A percentile compares a stretch with the other conserved stretches of the same genome.
These are phyloP conservation scores for Acrocalymma vagum DNA, from an alignment of 2,329 filamentous ascomycete species.

Conservation along the genomic window DNA sequence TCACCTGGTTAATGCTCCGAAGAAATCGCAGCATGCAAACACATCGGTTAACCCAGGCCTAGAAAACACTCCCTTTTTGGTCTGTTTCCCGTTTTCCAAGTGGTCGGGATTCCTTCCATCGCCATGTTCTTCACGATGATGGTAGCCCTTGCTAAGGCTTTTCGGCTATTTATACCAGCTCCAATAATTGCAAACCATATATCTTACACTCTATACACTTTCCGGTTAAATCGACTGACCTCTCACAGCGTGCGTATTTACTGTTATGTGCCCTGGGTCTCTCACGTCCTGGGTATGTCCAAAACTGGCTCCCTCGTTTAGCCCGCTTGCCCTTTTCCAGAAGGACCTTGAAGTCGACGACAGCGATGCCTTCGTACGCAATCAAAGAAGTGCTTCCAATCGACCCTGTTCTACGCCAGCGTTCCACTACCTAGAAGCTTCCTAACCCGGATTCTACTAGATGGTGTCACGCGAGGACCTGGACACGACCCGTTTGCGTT, in stretches of 20 bases:
- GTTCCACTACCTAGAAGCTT: slow-evolving; percentile 18
- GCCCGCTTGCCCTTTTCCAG: slow-evolving; percentile 21
- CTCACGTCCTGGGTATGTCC: no score
- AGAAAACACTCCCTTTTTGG: no score
- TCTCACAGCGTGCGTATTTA: slow-evolving; percentile 25
- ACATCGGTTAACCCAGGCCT: no score
- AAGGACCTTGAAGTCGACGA: no score
- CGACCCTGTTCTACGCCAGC: slow-evolving; percentile 13
- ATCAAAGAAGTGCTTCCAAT: slow-evolving; percentile 25
- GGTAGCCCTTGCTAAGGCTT: no score
- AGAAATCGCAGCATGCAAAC: no score
- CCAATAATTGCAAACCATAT: slow-evolving; percentile 30
- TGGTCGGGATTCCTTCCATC: no score
- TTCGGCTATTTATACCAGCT: slow-evolving; percentile 32
- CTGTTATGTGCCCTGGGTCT: slow-evolving; percentile 19
- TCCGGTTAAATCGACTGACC: slow-evolving; percentile 39
- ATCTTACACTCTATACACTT: slow-evolving; percentile 33
- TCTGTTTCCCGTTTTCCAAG: no score
- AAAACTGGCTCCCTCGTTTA: no score
- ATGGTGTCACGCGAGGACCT: slow-evolving; percentile 34
- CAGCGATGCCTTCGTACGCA: slow-evolving; percentile 24
- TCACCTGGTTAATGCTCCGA: no score
- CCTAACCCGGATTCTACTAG: slow-evolving; percentile 21
- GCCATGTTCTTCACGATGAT: no score
- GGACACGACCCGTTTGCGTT: slow-evolving; percentile 22